Evolutionary conservation across 768 basidiomycete genomes (phyloP).

Genomic region (Pisolithus albus): DNA sequence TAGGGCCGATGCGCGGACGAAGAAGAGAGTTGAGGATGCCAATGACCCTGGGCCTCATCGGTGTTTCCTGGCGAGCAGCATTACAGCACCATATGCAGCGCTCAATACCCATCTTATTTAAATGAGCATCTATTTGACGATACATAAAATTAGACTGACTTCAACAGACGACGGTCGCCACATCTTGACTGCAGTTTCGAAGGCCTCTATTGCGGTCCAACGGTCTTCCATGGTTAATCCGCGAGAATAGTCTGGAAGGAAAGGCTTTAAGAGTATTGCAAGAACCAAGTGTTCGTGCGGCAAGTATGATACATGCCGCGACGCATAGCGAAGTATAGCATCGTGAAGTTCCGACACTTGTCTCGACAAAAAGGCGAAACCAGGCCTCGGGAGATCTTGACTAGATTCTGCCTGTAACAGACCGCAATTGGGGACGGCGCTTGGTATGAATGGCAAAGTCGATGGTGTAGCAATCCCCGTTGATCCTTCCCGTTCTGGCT

Average conservation of each 20-base stretch:
- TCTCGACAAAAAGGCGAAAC: slow-evolving; percentile 32
- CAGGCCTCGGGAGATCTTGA: slow-evolving; percentile 37
- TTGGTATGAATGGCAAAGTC: slow-evolving; percentile 38
- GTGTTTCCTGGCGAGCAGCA: slow-evolving; percentile 41
- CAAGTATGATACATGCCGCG: slow-evolving; percentile 26
- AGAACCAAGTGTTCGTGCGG: slow-evolving; percentile 57
- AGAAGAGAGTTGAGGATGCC: slow-evolving; percentile 42
- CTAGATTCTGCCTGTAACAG: slow-evolving; percentile 14
- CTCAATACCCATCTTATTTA: slow-evolving; percentile 42
- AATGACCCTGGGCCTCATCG: slow-evolving; percentile 44
- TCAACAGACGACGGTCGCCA: slow-evolving; percentile 51
- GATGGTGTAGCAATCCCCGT: slow-evolving; percentile 28
- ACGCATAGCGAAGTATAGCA: slow-evolving; percentile 39
- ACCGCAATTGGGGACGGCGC: slow-evolving; percentile 19
- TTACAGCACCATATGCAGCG: slow-evolving; percentile 68
- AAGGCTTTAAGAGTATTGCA: slow-evolving; percentile 52
- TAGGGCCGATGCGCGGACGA: slow-evolving; percentile 36
- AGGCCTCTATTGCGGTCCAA: slow-evolving; percentile 50
- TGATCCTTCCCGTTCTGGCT: slow-evolving; percentile 22
- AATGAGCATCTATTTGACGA: neutral
- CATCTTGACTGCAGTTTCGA: slow-evolving; percentile 49
- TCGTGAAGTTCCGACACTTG: slow-evolving; percentile 41
- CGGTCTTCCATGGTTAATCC: slow-evolving; percentile 44
- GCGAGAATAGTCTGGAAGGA: slow-evolving; percentile 34
- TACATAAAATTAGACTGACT: slow-evolving; percentile 31